phyloP scores from a whole-genome alignment of 805 yeast species.

The Sugiyamaella lignohabitans region DNA sequence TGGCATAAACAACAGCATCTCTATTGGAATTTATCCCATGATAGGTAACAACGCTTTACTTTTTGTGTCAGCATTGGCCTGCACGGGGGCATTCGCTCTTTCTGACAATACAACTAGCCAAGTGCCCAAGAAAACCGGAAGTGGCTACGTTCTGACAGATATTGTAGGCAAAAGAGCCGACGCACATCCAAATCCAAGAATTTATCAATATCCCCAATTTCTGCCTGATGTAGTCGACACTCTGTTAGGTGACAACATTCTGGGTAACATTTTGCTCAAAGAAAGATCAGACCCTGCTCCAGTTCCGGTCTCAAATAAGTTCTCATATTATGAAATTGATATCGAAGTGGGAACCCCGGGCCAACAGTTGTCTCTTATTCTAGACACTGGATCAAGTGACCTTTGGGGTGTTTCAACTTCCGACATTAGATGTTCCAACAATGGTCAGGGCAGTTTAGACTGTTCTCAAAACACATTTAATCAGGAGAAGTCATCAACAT shows the following conservation, averaged over 20 bases:
- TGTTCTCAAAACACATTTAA: constrained; percentile 3
- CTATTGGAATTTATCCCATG: no score
- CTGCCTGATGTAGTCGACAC: background rate
- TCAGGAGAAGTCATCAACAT: constrained; percentile 1
- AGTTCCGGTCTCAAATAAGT: constrained; percentile 7
- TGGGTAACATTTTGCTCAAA: background rate
- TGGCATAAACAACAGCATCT: no score
- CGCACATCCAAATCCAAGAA: constrained; percentile 14
- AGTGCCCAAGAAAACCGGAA: no score
- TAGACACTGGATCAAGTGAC: constrained; percentile 48
- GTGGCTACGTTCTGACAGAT: constrained; percentile 9
- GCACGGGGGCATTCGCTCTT: no score
- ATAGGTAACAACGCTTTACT: no score
- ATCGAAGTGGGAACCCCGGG: constrained; percentile 38
- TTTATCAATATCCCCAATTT: background rate
- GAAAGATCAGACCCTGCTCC: constrained; percentile 1
- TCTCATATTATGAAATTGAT: constrained; percentile 13
- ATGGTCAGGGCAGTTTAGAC: background rate
- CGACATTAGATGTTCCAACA: constrained; percentile 11
- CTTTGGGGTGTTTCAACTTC: constrained; percentile 37
- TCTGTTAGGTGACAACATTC: background rate
- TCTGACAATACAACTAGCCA: no score
- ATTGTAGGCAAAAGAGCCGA: constrained; percentile 7
- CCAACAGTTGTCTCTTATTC: constrained; percentile 34
- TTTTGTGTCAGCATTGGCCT: no score